Evolutionary conservation across 1,284 basidiomycete species (phyloP).

Genomic region (Apiotrichum mycotoxinovorans): DNA sequence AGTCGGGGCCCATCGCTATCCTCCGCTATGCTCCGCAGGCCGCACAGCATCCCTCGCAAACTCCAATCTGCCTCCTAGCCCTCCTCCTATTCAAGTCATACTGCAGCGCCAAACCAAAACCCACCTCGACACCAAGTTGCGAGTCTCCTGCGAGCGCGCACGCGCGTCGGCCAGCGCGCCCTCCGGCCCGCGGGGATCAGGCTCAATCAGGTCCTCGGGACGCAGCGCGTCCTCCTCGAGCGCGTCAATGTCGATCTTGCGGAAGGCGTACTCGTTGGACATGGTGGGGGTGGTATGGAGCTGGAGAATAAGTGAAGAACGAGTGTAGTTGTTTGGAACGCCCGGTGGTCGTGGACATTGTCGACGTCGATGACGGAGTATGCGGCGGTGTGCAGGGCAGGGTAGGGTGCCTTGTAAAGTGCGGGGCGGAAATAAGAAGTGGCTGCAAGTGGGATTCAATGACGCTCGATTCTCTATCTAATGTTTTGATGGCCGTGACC

Average conservation of each 20-base stretch:
- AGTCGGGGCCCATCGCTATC: too few species aligned
- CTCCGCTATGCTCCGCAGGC: too few species aligned
- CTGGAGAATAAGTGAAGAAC: not conserved
- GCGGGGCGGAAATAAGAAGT: not conserved
- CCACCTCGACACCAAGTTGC: slow-evolving; percentile 69
- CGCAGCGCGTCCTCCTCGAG: slow-evolving; percentile 82
- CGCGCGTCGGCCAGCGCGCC: slow-evolving; percentile 73
- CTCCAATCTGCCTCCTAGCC: not conserved
- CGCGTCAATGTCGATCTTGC: slow-evolving; percentile 91
- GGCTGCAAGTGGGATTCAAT: not conserved
- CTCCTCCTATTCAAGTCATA: too few species aligned
- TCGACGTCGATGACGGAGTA: not conserved
- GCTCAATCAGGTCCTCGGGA: slow-evolving; percentile 79
- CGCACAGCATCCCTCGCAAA: not conserved
- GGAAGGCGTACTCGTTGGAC: slow-evolving; percentile 64
- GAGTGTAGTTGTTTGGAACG: not conserved
- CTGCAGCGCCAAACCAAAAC: too few species aligned
- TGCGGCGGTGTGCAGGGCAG: not conserved
- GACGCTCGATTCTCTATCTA: not conserved
- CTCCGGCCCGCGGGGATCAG: slow-evolving; percentile 74
- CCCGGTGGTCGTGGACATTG: not conserved
- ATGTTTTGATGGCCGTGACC: not conserved
- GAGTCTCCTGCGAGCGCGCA: slow-evolving; percentile 67
- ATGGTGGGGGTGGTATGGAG: slow-evolving; percentile 50
- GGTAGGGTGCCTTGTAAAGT: not conserved